Percentiles rank a stretch among this genome's conserved stretches.
These are phyloP conservation scores for Metarhizium album DNA, from an alignment of 2,329 filamentous ascomycete genomes.

Conservation along the genomic window DNA sequence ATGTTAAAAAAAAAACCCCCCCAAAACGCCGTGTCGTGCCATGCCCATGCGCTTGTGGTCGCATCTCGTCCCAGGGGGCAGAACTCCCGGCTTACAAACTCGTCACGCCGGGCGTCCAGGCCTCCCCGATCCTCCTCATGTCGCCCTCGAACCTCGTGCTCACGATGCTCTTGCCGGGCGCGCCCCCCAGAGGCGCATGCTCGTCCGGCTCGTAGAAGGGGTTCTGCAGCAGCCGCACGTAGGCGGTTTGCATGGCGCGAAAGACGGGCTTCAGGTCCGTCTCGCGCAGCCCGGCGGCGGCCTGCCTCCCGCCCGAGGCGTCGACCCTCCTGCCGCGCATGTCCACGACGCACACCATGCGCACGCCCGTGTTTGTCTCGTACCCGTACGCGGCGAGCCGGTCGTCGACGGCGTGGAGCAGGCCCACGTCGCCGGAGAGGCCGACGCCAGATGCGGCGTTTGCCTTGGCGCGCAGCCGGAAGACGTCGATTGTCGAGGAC, in stretches of 20 bases:
- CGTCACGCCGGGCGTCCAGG: slow-evolving; percentile 66
- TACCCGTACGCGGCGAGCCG: slow-evolving; percentile 88
- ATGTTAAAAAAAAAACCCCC: not conserved
- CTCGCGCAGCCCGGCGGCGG: slow-evolving; percentile 63
- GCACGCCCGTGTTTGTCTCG: slow-evolving; percentile 90
- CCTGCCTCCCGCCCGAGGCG: slow-evolving; percentile 16
- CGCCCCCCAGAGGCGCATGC: slow-evolving; percentile 49
- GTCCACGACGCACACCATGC: slow-evolving; percentile 83
- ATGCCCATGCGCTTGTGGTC: no score
- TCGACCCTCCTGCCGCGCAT: slow-evolving; percentile 61
- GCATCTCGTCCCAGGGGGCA: no score
- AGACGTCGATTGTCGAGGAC: slow-evolving; percentile 85
- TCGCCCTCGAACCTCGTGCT: slow-evolving; percentile 73
- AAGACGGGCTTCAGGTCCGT: slow-evolving; percentile 88
- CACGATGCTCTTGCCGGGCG: slow-evolving; percentile 59
- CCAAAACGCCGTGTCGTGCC: slow-evolving; percentile 15
- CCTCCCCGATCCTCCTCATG: slow-evolving; percentile 74
- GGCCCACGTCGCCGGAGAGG: slow-evolving; percentile 73
- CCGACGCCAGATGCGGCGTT: slow-evolving; percentile 41
- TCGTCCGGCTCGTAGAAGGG: slow-evolving; percentile 91
- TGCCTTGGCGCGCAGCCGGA: slow-evolving; percentile 70
- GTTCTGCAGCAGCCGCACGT: slow-evolving; percentile 80
- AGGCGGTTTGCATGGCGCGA: slow-evolving; percentile 83
- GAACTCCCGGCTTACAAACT: slow-evolving; percentile 42
- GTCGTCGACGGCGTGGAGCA: slow-evolving; percentile 90